Percentiles rank a stretch among this genome's conserved stretches.
Evolutionary conservation across 228 moss, liverwort and hornwort genomes (phyloP).

Genomic region (Sphagnum fallax): DNA sequence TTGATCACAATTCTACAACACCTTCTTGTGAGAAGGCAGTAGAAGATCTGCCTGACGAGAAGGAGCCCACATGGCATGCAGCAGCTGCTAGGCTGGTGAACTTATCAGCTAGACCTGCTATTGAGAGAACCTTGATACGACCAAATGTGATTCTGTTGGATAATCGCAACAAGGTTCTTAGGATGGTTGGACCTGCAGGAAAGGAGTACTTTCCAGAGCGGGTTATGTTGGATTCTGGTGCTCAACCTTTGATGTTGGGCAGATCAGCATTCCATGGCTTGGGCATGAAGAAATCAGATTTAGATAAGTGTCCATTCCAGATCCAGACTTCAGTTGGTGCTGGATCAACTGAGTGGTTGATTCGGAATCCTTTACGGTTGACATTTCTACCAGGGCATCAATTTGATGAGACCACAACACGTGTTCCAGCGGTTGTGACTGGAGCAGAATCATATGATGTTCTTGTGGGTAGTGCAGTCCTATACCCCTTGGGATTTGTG

Average conservation of each 20-base stretch:
- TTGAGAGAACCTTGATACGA: not conserved
- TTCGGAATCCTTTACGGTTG: not conserved
- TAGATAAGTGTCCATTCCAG: not conserved
- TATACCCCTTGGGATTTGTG: too few species aligned
- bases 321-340: conserved; percentile 5
- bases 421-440: too few species aligned
- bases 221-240: conserved; percentile 4
- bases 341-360: not conserved
- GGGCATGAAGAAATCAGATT: not conserved
- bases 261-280: not conserved
- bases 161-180: not conserved
- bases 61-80: too few species aligned
- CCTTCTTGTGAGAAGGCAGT: too few species aligned
- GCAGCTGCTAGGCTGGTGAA: too few species aligned
- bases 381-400: not conserved
- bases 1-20: too few species aligned
- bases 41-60: too few species aligned
- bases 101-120: not conserved
- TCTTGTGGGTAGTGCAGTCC: too few species aligned
- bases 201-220: not conserved
- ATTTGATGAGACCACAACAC: not conserved
- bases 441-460: too few species aligned
- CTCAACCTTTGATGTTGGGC: conserved; percentile 14
- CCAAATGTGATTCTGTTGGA: conserved; percentile 4
- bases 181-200: conserved; percentile 6